Evolutionary conservation across 2,329 filamentous ascomycete genomes (phyloP), one percentile per base, ranked within the genome.

Genomic region (Aspergillus carbonarius): DNA sequence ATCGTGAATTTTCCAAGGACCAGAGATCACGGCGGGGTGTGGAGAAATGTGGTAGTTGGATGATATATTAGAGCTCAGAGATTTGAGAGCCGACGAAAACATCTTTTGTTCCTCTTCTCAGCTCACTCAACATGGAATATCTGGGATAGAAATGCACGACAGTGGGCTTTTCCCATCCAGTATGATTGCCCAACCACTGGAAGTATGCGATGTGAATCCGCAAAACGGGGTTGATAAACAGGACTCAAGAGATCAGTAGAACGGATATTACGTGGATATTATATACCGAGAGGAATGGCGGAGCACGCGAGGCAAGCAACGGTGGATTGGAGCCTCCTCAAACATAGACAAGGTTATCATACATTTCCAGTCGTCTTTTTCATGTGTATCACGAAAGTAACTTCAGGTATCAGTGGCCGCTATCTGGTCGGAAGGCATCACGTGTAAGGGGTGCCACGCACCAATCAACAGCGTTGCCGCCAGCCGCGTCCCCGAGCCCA

Each of bases 1-100:
- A 79, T 97, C 93, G 82, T 93, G 93, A 70, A 99, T 95, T 80
- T 92, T 96, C 95, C 95, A 99, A 59, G 93, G 91, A 17, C 95
- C 95, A 15, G 93, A 91, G 54, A 86, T 86, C 53, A 92, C 90
- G n/a, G 86, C 88, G 10, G 90, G 85, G 60, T 85, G 86, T 25
- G 88, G 83, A 20, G 91, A 88, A 65, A 98, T 82, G 66, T 89
- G 86, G 78, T 99, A 99, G 79, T 96, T 96, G 72, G 89, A 88
- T 60, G 88, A 88, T 78, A 99, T 98, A 78, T 97, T 96, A 60
- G 90, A 93, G 64, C 88, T 89, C 75, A 98, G 93, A 63, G 93
- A 96, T 78, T 98, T 98, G 74, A 98, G 84, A 65, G 92, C 91
- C 62, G 88, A 93, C 72, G 92, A 91, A 78, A 97, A 96, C 93